Conservation (phyloP, 116 monocot species). For the Dioscorea cayenensis region DNA sequence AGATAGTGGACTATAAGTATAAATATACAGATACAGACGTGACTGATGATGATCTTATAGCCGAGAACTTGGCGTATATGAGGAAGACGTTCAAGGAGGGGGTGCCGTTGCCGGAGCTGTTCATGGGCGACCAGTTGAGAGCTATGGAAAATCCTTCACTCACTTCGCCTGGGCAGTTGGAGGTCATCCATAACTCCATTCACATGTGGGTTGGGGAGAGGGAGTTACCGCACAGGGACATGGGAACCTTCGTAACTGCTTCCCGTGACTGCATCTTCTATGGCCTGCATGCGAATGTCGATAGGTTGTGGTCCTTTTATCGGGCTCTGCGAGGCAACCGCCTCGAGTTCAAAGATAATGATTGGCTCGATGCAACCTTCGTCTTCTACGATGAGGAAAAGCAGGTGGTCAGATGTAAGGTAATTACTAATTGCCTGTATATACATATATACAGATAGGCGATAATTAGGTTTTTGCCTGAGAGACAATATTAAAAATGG, state of each 20-base stretch:
- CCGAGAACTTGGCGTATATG: not conserved
- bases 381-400: conserved; percentile 41
- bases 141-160: conserved; percentile 5
- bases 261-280: conserved; percentile 14
- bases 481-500: too few species aligned
- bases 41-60: not conserved
- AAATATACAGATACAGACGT: not conserved
- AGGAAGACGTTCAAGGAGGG: not conserved
- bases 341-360: conserved; percentile 9
- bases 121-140: conserved; percentile 13
- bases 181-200: conserved; percentile 10
- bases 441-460: conserved; percentile 3
- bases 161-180: conserved; percentile 14
- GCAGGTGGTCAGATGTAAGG: conserved; percentile 7
- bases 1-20: not conserved
- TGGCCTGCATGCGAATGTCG: conserved; percentile 23
- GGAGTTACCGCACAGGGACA: conserved; percentile 8
- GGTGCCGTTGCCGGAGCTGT: conserved; percentile 8
- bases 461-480: not conserved
- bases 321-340: conserved; percentile 1
- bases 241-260: conserved; percentile 24
- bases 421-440: conserved; percentile 5
- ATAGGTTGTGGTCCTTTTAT: conserved; percentile 19
- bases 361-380: conserved; percentile 32
- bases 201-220: conserved; percentile 29